Evolutionary conservation across 2,329 filamentous ascomycete genomes (phyloP), one percentile per base, ranked within the genome.

Genomic region (Xylaria sp.): DNA sequence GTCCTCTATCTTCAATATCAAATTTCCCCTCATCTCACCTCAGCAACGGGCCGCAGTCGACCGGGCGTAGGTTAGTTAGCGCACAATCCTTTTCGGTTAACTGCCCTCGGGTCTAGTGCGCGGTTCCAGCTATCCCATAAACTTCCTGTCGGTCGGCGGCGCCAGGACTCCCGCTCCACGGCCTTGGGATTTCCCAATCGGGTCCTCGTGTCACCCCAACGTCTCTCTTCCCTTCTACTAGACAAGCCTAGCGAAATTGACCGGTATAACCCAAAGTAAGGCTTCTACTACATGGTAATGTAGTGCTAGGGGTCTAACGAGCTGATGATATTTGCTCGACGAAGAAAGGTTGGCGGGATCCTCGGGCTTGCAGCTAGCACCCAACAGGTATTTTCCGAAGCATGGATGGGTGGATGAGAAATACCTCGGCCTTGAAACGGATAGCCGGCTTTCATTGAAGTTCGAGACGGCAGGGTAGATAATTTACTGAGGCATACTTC

Each of bases 101-200:
- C n/a, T 37, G 31, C 39, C 1, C 9, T 41, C 37, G 15, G 39
- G 23, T 59, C 48, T 46, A 15, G n/a, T n/a, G 7, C 5, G n/a
- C 23, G 37, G 48, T 23, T 41, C 39, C 55, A 59, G 15, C 41
- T n/a, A 46, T 60, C 37, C 37, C 60, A 50, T 64, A 65, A 44
- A 31, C n/a, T 23, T n/a, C 56, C 56, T 51, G 41, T 55, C 46
- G 25, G 44, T 28, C 44, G 50, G 61, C 15, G 51, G 44, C n/a
- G 20, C n/a, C n/a, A 54, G 34, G 59, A 18, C 61, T 65, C 62
- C 62, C 57, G 51, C 62, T 44, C 67, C 63, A 63, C 31, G 63
- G 58, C 48, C 58, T 59, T 63, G 59, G 54, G 25, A 44, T 60
- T 63, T 37, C 54, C 48, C 20, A 66, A 41, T 56, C 25, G 20